Conservation (phyloP, 345 rosid genomes). For the Salix koriyanagi region DNA sequence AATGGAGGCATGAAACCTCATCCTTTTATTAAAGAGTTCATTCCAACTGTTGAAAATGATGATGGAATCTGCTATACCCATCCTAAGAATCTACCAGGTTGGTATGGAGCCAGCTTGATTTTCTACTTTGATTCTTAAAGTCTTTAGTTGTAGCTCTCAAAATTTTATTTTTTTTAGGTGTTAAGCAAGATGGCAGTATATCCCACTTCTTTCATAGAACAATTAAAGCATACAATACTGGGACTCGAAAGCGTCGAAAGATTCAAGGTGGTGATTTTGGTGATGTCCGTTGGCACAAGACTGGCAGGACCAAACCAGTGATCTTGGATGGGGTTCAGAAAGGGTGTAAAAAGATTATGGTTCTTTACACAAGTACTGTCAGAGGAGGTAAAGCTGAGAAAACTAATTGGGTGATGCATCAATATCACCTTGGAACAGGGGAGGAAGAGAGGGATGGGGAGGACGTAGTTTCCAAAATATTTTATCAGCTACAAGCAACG, state of each 20-base stretch:
- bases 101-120: conserved; percentile 8
- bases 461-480: conserved; percentile 78
- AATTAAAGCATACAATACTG: conserved; percentile 85
- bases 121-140: neutral
- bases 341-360: conserved; percentile 95
- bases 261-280: conserved; percentile 69
- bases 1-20: conserved; percentile 45
- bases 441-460: conserved; percentile 90
- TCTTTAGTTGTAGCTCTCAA: conserved; percentile 4
- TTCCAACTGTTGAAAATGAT: conserved; percentile 70
- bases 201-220: conserved; percentile 85
- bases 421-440: conserved; percentile 82
- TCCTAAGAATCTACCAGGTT: conserved; percentile 92
- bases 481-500: conserved; percentile 59
- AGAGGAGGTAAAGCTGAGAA: conserved; percentile 75
- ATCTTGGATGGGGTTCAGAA: conserved; percentile 65
- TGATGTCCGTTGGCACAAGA: conserved; percentile 98
- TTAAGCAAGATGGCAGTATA: conserved; percentile 69
- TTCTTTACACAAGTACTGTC: conserved; percentile 51
- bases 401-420: conserved; percentile 98
- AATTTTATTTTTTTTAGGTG: conserved; percentile 39
- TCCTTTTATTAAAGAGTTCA: conserved; percentile 77
- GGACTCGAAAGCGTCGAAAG: conserved; percentile 90
- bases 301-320: conserved; percentile 84
- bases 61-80: conserved; percentile 97